Percentiles rank a stretch among this genome's conserved stretches.
These are phyloP conservation scores for Podosphaera fusca DNA, from an alignment of 2,329 filamentous ascomycete genomes.

Conservation along the genomic window DNA sequence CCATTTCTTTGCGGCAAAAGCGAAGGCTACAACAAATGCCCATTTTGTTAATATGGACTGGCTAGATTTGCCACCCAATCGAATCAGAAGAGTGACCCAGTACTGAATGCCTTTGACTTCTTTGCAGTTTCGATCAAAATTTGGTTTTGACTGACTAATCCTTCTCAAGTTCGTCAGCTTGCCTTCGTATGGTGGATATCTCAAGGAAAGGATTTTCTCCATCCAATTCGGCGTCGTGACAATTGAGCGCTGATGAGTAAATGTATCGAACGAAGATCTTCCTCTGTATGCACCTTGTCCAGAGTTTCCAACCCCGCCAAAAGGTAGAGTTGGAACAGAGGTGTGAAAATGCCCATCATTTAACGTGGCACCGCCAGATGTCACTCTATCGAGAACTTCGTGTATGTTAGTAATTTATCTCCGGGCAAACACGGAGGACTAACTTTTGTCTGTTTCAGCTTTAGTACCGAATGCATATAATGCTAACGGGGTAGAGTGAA, in stretches of 20 bases:
- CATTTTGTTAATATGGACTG: constrained; percentile 6
- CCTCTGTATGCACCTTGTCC: constrained; percentile 61
- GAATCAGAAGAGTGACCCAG: constrained; percentile 27
- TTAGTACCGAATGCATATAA: constrained; percentile 72
- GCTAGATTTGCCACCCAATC: constrained; percentile 25
- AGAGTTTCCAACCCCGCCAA: constrained; percentile 64
- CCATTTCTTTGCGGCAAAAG: constrained; percentile 5
- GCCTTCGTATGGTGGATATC: constrained; percentile 37
- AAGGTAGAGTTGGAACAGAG: constrained; percentile 46
- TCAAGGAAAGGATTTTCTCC: constrained; percentile 39
- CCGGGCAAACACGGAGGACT: constrained; percentile 9
- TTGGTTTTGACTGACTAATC: constrained; percentile 24
- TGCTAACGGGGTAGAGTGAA: constrained; percentile 64
- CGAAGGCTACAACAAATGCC: constrained; percentile 7
- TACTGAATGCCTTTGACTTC: constrained; percentile 27
- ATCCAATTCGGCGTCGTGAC: constrained; percentile 43
- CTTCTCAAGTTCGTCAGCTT: constrained; percentile 22
- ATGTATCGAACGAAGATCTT: constrained; percentile 45
- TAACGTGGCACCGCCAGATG: constrained; percentile 43
- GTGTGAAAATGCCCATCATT: constrained; percentile 50
- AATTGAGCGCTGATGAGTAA: constrained; percentile 35
- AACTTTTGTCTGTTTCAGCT: constrained; percentile 51
- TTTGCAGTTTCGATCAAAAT: constrained; percentile 38
- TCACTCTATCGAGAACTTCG: constrained; percentile 34
- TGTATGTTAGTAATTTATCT: constrained; percentile 3